Evolutionary conservation across 1,139 yeast genomes (phyloP), one percentile per base, ranked within the genome.

Genomic region (Pichia sp.): DNA sequence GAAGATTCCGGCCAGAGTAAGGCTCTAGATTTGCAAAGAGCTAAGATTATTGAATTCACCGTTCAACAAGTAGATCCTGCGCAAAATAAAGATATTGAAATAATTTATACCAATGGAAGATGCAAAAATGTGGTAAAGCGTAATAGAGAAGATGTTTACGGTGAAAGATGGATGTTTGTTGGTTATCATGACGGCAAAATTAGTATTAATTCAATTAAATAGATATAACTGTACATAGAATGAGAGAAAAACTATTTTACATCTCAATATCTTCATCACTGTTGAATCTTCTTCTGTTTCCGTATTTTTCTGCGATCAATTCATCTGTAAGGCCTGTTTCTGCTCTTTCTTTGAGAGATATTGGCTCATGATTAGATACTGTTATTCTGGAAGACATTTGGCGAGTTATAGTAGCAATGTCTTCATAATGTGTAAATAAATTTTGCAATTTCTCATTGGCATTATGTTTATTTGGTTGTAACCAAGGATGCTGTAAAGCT

Each of bases 401-500:
- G 15, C 47, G 31, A 1, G 51, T 38, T 36, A 49, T 24, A 23
- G 47, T 46, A 4, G 35, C 26, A 22, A 30, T 30, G 18, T 38
- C 42, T 19, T 50, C 46, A 28, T n/a, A 15, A 28, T 18, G 14
- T 5, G 24, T 21, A n/a, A 11, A 12, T 21, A 20, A 8, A 8
- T 10, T 15, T 9, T 7, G 5, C 5, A 31, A 24, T 12, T 6
- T 7, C 15, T 31, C 34, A 4, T 4, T 14, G 4, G 17, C 5
- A 19, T 11, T 8, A 20, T 7, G 4, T 19, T 12, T 9, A 11
- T 28, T 4, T 20, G 20, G 6, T 3, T 20, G 35, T 45, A 79
- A 70, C 91, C 91, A 83, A 3, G 65, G 67, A 60, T 83, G 93
- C 1, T 54, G 50, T 11, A 70, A 55, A 0, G 84, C 72, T 40